Conservation (phyloP, 768 basidiomycete genomes). For the Trametes elegans region DNA sequence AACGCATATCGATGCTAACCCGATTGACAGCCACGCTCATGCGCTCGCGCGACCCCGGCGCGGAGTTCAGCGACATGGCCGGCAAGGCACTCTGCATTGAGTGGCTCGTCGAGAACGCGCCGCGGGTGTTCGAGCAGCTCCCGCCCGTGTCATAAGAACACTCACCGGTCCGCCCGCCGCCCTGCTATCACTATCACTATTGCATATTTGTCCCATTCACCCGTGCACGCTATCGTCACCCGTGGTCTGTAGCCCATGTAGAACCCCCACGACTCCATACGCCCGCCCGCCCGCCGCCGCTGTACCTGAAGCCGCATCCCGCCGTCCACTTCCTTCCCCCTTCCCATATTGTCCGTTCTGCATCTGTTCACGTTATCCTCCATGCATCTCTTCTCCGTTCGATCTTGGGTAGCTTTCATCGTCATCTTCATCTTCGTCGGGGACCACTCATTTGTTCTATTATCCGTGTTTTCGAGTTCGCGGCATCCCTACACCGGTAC, state of each 20-base stretch:
- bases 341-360: neutral
- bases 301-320: constrained; percentile 25
- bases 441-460: constrained; percentile 9
- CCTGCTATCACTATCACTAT: constrained; percentile 13
- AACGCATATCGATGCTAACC: neutral
- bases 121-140: constrained; percentile 41
- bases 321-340: constrained; percentile 2
- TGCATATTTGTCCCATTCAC: constrained; percentile 14
- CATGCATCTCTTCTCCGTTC: neutral
- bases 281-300: constrained; percentile 25
- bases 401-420: neutral
- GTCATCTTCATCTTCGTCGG: neutral
- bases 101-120: constrained; percentile 92
- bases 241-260: constrained; percentile 19
- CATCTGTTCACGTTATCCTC: neutral
- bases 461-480: neutral
- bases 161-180: neutral
- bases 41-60: constrained; percentile 79
- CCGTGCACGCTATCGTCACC: neutral
- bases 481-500: neutral
- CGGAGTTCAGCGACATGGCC: constrained; percentile 98
- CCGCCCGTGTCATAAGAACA: neutral
- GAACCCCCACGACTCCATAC: too few species aligned
- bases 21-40: constrained; percentile 80
- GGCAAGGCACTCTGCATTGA: constrained; percentile 92